Conservation (phyloP, 208 protist species). For the Acanthamoeba divionensis region DNA sequence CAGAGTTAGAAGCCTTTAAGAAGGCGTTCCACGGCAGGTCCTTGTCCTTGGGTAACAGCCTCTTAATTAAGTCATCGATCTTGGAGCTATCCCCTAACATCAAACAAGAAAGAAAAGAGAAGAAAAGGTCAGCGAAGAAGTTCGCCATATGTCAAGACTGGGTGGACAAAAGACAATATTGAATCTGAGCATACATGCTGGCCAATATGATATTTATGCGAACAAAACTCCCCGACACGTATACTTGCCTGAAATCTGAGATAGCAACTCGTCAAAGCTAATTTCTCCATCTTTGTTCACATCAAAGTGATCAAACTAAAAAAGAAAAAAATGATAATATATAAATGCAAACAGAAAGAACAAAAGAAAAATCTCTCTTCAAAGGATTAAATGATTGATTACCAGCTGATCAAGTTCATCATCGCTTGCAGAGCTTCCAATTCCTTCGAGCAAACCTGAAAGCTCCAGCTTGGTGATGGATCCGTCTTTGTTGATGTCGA, state of each 20-base stretch:
- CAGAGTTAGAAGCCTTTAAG: no score
- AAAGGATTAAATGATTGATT: background rate
- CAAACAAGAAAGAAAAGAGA: background rate
- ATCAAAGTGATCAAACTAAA: constrained; percentile 1
- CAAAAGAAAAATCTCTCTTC: background rate
- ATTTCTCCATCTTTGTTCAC: constrained; percentile 53
- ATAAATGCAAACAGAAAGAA: background rate
- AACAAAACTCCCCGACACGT: no score
- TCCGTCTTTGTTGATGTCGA: background rate
- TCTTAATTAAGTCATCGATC: background rate
- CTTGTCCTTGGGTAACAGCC: constrained; percentile 16
- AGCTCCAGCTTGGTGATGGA: constrained; percentile 22
- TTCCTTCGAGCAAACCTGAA: constrained; percentile 16
- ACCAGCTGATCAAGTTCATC: constrained; percentile 15
- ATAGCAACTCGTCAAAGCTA: constrained; percentile 34
- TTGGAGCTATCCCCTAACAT: background rate
- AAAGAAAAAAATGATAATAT: background rate
- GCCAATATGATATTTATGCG: no score
- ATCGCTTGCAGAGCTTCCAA: background rate
- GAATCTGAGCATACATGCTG: no score
- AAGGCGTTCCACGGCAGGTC: constrained; percentile 35
- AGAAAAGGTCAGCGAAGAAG: no score
- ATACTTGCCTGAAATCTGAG: background rate
- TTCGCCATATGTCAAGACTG: no score
- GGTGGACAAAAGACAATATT: no score